phyloP scores from a whole-genome alignment of 2,329 filamentous ascomycete species.

The Didymella pomorum region DNA sequence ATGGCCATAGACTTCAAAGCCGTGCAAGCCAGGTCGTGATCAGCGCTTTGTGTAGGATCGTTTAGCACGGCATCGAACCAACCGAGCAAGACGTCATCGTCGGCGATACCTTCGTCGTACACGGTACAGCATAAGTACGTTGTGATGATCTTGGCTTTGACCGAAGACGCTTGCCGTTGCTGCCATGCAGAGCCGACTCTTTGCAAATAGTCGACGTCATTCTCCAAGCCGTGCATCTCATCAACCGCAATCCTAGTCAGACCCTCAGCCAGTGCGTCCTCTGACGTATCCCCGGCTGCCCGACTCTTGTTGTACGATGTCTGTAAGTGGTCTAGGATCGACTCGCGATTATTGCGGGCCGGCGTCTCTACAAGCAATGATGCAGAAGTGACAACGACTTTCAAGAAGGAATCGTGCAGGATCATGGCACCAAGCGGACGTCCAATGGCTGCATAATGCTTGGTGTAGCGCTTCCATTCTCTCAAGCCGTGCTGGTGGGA shows the following conservation, averaged over 20 bases:
- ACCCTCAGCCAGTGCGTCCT: constrained; percentile 56
- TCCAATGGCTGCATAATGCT: constrained; percentile 80
- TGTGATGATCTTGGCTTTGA: constrained; percentile 82
- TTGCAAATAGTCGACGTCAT: constrained; percentile 87
- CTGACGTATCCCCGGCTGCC: constrained; percentile 29
- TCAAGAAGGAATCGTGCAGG: constrained; percentile 87
- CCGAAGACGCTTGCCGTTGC: constrained; percentile 83
- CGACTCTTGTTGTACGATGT: constrained; percentile 29
- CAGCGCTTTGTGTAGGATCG: constrained; percentile 82
- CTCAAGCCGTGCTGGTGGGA: constrained; percentile 70
- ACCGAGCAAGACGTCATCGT: constrained; percentile 76
- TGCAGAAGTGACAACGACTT: constrained; percentile 79
- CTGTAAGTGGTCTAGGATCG: constrained; percentile 75
- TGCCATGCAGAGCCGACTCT: constrained; percentile 82
- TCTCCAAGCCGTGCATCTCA: constrained; percentile 86
- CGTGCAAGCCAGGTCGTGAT: constrained; percentile 76
- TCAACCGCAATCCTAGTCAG: constrained; percentile 78
- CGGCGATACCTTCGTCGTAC: constrained; percentile 81
- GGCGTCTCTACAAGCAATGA: constrained; percentile 72
- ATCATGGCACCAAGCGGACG: constrained; percentile 91
- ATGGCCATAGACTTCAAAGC: constrained; percentile 84
- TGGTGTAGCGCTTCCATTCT: constrained; percentile 88
- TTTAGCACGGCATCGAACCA: constrained; percentile 87
- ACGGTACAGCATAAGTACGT: constrained; percentile 87
- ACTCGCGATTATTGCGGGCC: constrained; percentile 65